A percentile compares a stretch with the other conserved stretches of the same genome.
These are phyloP conservation scores for Kwoniella pini DNA, from an alignment of 768 basidiomycete genomes.

Conservation along the genomic window DNA sequence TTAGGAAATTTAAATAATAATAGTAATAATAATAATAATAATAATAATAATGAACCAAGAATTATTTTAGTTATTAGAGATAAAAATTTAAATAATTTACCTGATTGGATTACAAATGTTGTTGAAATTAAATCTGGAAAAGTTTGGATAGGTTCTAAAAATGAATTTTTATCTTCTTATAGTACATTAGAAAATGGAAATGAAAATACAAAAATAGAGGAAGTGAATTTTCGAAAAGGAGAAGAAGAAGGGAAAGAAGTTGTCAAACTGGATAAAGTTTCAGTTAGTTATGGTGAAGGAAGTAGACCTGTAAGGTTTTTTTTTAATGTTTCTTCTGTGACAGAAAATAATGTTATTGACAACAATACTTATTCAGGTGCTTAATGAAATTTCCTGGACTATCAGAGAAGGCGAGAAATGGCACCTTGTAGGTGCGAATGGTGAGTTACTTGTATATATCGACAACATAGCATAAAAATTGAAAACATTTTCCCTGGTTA, in stretches of 20 bases:
- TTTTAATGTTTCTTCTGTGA: no score
- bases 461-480: no score
- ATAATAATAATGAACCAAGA: conserved; percentile 29
- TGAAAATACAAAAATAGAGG: conserved; percentile 10
- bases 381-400: conserved; percentile 77
- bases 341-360: no score
- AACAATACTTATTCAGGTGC: conserved; percentile 61
- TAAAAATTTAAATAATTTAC: conserved; percentile 44
- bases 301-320: conserved; percentile 34
- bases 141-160: conserved; percentile 62
- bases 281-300: conserved; percentile 71
- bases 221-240: neutral
- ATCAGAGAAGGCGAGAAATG: conserved; percentile 79
- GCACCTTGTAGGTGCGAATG: conserved; percentile 88
- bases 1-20: conserved; percentile 44
- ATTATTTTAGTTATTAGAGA: conserved; percentile 49
- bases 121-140: conserved; percentile 51
- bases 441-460: no score
- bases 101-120: conserved; percentile 52
- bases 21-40: no score
- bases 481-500: no score
- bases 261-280: conserved; percentile 67
- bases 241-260: conserved; percentile 22
- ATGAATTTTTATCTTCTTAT: conserved; percentile 55
- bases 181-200: no score